Evolutionary conservation across 164 flowering plant species (phyloP), one percentile per base, ranked within the genome.

Genomic region (Pachysandra terminalis): DNA sequence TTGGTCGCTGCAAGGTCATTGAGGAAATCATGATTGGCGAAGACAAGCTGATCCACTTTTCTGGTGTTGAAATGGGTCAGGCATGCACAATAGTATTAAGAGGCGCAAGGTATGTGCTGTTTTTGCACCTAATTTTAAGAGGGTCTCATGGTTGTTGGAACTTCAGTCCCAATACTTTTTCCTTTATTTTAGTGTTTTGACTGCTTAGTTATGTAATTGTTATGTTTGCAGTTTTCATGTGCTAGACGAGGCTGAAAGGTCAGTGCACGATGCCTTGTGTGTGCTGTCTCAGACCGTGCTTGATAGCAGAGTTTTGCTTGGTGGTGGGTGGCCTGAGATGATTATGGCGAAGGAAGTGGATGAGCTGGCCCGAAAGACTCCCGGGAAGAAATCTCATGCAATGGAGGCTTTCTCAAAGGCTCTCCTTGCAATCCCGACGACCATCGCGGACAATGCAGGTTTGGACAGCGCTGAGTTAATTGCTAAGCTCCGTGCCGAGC

Each of bases 271-370:
- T 79, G 99, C 99, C 58, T 73, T 96, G 77, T 96, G 99, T 68
- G 98, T 96, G 68, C 84, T 96, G 59, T 89, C 98, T 19, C 99
- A 96, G 79, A 96, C 99, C 14, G 98, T 93, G 54, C 84, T 69
- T 67, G 99, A 96, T 75, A 90, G 90, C 75, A 81, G 98, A 74
- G 97, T 95, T 64, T 76, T 95, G 73, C 82, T 89, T 69, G 99
- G 99, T 64, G 98, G 99, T 67, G 98, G 99, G 41, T 95, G 99
- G 98, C 98, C 99, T 54, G 99, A 95, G 86, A 90, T 95, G 99
- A 87, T 90, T 69, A 93, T 95, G 99, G 84, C 98, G 35, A 95
- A 88, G 79, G 97, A 86, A 69, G 94, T 95, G 61, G 99, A 95
- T 81, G 96, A 89, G 64, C 78, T 95, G 74, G 99, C 98, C 21